Percentiles rank a stretch among this genome's conserved stretches.
phyloP scores from a whole-genome alignment of 2,329 filamentous ascomycete genomes.

The Fusarium buharicum region DNA sequence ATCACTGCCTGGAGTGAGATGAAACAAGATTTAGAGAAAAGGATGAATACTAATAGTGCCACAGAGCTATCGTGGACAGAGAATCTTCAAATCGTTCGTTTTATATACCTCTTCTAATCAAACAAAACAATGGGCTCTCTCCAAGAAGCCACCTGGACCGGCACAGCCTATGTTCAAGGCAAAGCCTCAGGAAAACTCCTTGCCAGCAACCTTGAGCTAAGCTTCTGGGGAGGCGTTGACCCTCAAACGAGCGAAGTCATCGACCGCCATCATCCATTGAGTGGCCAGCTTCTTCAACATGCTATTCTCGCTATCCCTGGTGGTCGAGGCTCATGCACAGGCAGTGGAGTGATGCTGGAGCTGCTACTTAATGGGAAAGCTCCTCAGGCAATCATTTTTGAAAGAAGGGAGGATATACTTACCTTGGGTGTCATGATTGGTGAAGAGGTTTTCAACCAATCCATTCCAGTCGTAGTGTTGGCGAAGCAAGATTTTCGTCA shows the following conservation, averaged over 20 bases:
- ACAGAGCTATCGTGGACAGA: too few species aligned
- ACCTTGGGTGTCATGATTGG: slow-evolving; percentile 58
- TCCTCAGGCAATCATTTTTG: slow-evolving; percentile 55
- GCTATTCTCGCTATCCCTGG: slow-evolving; percentile 56
- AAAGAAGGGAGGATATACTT: slow-evolving; percentile 55
- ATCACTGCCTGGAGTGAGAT: too few species aligned
- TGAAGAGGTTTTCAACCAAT: slow-evolving; percentile 52
- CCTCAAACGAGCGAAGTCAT: slow-evolving; percentile 54
- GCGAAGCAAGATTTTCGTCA: slow-evolving; percentile 23
- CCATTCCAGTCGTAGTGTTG: slow-evolving; percentile 54
- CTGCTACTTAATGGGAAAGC: slow-evolving; percentile 53
- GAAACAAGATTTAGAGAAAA: too few species aligned
- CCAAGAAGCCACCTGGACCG: slow-evolving; percentile 5
- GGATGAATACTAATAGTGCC: too few species aligned
- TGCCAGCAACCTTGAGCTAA: slow-evolving; percentile 47
- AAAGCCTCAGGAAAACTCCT: slow-evolving; percentile 46
- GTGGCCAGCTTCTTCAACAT: slow-evolving; percentile 47
- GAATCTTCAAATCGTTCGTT: not conserved
- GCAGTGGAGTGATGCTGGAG: slow-evolving; percentile 58
- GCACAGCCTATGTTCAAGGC: slow-evolving; percentile 40
- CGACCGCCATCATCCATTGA: slow-evolving; percentile 56
- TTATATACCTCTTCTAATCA: not conserved
- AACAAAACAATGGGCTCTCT: slow-evolving; percentile 19
- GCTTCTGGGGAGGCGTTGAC: slow-evolving; percentile 60
- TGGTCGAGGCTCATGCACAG: slow-evolving; percentile 59